Percentiles rank a stretch among this genome's conserved stretches.
Evolutionary conservation across 768 basidiomycete genomes (phyloP).

Genomic region (Candolleomyces efflorescens): DNA sequence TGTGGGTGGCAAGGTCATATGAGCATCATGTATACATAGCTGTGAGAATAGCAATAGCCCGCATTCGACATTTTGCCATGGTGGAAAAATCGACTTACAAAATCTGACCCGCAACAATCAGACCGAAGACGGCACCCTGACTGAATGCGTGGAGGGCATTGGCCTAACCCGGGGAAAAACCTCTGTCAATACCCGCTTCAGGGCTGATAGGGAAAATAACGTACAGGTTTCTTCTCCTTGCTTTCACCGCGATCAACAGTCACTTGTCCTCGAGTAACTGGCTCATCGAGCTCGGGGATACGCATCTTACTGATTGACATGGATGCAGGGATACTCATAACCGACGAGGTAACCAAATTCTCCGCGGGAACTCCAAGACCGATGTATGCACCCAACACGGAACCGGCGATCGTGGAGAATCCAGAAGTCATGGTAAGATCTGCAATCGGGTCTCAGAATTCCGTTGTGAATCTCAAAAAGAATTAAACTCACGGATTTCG

Average conservation of each 20-base stretch:
- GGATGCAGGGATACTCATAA: conserved; percentile 95
- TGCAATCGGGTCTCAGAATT: conserved; percentile 11
- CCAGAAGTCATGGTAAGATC: conserved; percentile 86
- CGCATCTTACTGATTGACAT: conserved; percentile 91
- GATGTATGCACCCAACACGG: conserved; percentile 84
- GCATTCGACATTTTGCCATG: neutral
- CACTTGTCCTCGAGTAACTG: conserved; percentile 78
- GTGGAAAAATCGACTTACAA: conserved; percentile 41
- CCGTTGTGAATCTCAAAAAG: neutral
- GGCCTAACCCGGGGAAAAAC: conserved; percentile 29
- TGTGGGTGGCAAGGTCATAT: conserved; percentile 18
- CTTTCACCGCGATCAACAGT: conserved; percentile 76
- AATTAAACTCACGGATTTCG: conserved; percentile 55
- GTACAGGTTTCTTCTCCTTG: conserved; percentile 45
- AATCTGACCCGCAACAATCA: conserved; percentile 85
- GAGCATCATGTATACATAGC: conserved; percentile 1
- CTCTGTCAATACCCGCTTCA: neutral
- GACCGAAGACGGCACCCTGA: conserved; percentile 78
- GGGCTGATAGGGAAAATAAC: conserved; percentile 13
- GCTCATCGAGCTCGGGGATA: conserved; percentile 78
- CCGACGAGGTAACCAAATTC: conserved; percentile 82
- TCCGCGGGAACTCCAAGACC: conserved; percentile 70
- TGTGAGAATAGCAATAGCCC: neutral
- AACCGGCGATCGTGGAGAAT: conserved; percentile 92
- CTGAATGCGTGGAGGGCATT: conserved; percentile 91